These are phyloP conservation scores for Botrytis cinerea DNA, from an alignment of 2,329 filamentous ascomycete species.

Conservation along the genomic window DNA sequence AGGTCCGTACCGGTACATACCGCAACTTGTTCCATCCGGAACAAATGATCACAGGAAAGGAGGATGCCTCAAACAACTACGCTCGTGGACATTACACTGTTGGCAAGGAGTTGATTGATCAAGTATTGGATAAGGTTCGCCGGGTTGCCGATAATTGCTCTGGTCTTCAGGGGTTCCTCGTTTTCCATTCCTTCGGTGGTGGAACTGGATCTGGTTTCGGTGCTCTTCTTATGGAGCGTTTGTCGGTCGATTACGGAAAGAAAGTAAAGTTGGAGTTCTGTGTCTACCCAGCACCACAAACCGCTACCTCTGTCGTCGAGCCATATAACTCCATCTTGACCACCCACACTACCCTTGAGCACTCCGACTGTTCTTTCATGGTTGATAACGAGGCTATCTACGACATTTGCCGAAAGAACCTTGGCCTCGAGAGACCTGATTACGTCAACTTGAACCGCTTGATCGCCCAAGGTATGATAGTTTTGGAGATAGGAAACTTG, in stretches of 20 bases:
- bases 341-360: constrained; percentile 62
- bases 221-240: constrained; percentile 63
- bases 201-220: constrained; percentile 69
- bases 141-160: constrained; percentile 67
- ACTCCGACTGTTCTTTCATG: constrained; percentile 68
- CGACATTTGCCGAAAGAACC: constrained; percentile 64
- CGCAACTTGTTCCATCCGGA: constrained; percentile 67
- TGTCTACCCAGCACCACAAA: constrained; percentile 64
- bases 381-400: constrained; percentile 71
- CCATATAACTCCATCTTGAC: constrained; percentile 65
- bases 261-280: constrained; percentile 69
- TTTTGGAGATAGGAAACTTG: not conserved
- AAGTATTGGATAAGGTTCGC: constrained; percentile 64
- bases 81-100: constrained; percentile 69
- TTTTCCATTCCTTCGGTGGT: constrained; percentile 70
- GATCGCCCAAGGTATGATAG: constrained; percentile 73
- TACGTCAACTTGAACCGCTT: constrained; percentile 67
- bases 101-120: constrained; percentile 66
- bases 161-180: constrained; percentile 65
- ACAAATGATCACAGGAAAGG: constrained; percentile 66
- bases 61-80: constrained; percentile 71
- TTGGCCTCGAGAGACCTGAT: constrained; percentile 64
- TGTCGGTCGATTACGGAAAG: constrained; percentile 66
- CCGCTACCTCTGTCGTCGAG: constrained; percentile 66
- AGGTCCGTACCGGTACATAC: constrained; percentile 64